These are phyloP conservation scores for Agrocybe chaxingu DNA, from an alignment of 768 basidiomycete genomes.

Conservation along the genomic window DNA sequence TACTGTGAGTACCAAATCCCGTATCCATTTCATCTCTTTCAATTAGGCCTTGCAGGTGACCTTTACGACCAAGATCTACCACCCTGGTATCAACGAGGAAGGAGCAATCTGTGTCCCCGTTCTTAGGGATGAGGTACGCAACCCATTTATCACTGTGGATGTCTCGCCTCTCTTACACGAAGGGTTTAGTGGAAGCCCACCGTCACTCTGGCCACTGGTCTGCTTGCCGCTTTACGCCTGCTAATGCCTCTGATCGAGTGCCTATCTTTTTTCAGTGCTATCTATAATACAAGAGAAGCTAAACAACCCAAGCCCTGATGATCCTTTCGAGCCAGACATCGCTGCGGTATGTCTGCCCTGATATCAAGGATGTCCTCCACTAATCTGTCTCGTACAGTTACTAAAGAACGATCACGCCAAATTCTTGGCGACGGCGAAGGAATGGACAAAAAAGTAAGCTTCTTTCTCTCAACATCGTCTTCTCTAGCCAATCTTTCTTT, in stretches of 20 bases:
- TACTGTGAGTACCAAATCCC: slow-evolving; percentile 40
- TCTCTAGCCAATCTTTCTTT: background rate
- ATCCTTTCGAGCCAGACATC: slow-evolving; percentile 86
- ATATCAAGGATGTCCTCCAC: background rate
- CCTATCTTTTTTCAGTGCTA: slow-evolving; percentile 48
- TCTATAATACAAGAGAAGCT: slow-evolving; percentile 78
- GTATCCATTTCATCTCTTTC: slow-evolving; percentile 5
- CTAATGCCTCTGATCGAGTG: slow-evolving; percentile 1
- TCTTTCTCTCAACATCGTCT: background rate
- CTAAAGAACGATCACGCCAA: slow-evolving; percentile 75
- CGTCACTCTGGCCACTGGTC: slow-evolving; percentile 68
- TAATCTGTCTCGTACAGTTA: slow-evolving; percentile 36
- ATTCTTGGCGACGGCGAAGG: slow-evolving; percentile 76
- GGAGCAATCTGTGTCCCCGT: slow-evolving; percentile 83
- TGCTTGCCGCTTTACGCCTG: slow-evolving; percentile 12
- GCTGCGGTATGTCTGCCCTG: slow-evolving; percentile 56
- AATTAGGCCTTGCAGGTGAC: slow-evolving; percentile 51
- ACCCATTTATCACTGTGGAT: slow-evolving; percentile 5
- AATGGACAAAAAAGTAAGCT: slow-evolving; percentile 79
- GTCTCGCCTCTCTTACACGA: slow-evolving; percentile 8
- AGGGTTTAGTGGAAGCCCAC: slow-evolving; percentile 78
- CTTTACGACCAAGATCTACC: slow-evolving; percentile 85
- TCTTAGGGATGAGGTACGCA: slow-evolving; percentile 74
- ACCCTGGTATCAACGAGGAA: slow-evolving; percentile 89
- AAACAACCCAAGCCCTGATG: slow-evolving; percentile 85